Base-by-base conservation (phyloP, 805 yeast genomes). In the Blastobotrys terrestris region DNA sequence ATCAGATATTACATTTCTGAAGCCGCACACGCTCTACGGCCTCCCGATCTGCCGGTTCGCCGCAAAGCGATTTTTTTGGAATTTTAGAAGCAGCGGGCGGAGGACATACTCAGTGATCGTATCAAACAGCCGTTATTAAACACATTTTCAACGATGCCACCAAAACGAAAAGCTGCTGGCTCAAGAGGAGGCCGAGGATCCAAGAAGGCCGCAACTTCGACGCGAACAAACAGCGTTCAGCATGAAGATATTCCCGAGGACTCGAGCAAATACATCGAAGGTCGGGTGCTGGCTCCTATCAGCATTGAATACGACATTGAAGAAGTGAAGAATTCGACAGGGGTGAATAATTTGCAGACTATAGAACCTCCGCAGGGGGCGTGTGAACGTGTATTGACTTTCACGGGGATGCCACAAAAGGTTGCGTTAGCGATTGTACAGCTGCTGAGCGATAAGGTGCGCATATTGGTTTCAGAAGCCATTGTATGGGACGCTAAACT, bases 91-190 rank as follows among this genome's bases (percentile, higher is more conserved):
- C 35, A 26, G 35, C 35, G 35, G 35, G 35, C 5, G 11, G 35
- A 26, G 35, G n/a, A n/a, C 35, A 11, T 26, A 6, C 35, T 26
- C 35, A 26, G 35, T 11, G 35, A 26, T 26, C 35, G 11, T 26
- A 26, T 26, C 35, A 26, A 26, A 26, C 35, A 26, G 8, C 5
- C 5, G 11, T 26, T 26, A 26, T n/a, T n/a, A n/a, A n/a, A n/a
- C n/a, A n/a, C n/a, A n/a, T n/a, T n/a, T n/a, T n/a, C 35, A 22
- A 39, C 15, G 7, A 47, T 47, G 50, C 50, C 50, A 13, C 50
- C 50, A 47, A 47, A 47, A 43, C 19, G 50, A 40, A 47, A 47
- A 39, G 50, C 50, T 15, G 44, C 50, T 13, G 50, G 44, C n/a
- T 15, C 44, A 41, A 13, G 16, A 21, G 46, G 39, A 19, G 19